A percentile compares a stretch with the other conserved stretches of the same genome.
These are phyloP conservation scores for Penicillium chermesinum DNA, from an alignment of 495 filamentous ascomycete species.

Conservation along the genomic window DNA sequence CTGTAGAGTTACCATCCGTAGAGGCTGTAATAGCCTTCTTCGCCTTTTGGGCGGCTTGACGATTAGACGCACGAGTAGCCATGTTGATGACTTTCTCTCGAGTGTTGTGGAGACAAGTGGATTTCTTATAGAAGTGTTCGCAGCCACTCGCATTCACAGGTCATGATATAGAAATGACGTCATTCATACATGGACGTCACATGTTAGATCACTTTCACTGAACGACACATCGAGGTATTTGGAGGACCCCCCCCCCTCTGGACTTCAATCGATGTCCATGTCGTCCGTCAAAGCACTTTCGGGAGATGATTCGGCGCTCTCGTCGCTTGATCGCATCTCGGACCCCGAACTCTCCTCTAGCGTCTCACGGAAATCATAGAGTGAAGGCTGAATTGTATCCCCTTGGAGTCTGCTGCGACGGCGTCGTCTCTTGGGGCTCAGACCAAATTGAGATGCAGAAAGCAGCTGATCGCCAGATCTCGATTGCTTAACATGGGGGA, in stretches of 20 bases:
- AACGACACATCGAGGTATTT: too few relatives aligned
- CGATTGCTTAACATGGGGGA: background rate
- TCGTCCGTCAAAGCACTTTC: conserved; percentile 15
- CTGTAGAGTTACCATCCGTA: conserved; percentile 20
- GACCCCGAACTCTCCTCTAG: conserved; percentile 21
- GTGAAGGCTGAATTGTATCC: conserved; percentile 4
- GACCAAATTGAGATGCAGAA: background rate
- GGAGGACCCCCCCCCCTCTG: too few relatives aligned
- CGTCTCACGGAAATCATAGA: conserved; percentile 14
- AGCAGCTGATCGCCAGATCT: conserved; percentile 7
- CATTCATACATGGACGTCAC: background rate
- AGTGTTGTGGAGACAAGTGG: too few relatives aligned
- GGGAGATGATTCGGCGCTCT: conserved; percentile 6
- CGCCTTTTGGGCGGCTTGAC: conserved; percentile 42
- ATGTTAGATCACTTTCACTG: too few relatives aligned
- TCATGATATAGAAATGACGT: conserved; percentile 24
- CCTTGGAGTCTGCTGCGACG: conserved; percentile 16
- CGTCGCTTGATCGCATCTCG: conserved; percentile 16
- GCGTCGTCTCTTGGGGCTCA: conserved; percentile 26
- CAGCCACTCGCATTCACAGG: too few relatives aligned
- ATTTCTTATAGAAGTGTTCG: too few relatives aligned
- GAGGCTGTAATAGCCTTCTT: conserved; percentile 37
- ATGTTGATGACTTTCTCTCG: conserved; percentile 23
- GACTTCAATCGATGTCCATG: conserved; percentile 34
- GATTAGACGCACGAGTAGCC: conserved; percentile 37